Evolutionary conservation across 2,329 filamentous ascomycete species (phyloP).

Genomic region (Diplodia scrobiculata): DNA sequence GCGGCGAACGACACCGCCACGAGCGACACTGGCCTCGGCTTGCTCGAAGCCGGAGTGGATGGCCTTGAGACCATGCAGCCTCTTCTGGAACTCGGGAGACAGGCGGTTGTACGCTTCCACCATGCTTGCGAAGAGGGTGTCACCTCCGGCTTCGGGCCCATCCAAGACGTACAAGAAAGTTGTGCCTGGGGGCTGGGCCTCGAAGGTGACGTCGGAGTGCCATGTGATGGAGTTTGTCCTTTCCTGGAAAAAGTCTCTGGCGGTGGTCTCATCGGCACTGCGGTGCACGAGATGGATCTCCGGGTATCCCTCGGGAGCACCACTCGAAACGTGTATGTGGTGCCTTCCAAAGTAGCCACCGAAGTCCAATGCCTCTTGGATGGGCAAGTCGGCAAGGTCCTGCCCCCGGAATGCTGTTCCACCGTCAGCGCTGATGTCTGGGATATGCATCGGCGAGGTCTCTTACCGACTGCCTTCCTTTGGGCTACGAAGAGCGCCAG

Average conservation of each 20-base stretch:
- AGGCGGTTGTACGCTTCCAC: constrained; percentile 80
- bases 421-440: not conserved
- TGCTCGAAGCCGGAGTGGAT: constrained; percentile 83
- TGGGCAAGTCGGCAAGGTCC: constrained; percentile 66
- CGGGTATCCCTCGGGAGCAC: constrained; percentile 71
- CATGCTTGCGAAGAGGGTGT: constrained; percentile 80
- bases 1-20: constrained; percentile 70
- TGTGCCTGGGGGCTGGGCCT: constrained; percentile 83
- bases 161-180: constrained; percentile 90
- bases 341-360: constrained; percentile 77
- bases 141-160: constrained; percentile 74
- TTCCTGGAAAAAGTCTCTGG: constrained; percentile 64
- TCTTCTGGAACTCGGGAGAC: constrained; percentile 74
- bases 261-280: constrained; percentile 64
- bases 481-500: constrained; percentile 74
- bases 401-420: constrained; percentile 68
- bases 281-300: constrained; percentile 79
- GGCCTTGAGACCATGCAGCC: constrained; percentile 77
- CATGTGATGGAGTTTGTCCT: constrained; percentile 81
- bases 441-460: not conserved
- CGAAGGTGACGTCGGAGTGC: constrained; percentile 88
- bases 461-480: constrained; percentile 69
- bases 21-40: constrained; percentile 66
- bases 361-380: constrained; percentile 67
- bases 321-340: constrained; percentile 79